These are phyloP conservation scores for Penicillium sclerotigenum DNA, from an alignment of 2,329 filamentous ascomycete species.

Conservation along the genomic window DNA sequence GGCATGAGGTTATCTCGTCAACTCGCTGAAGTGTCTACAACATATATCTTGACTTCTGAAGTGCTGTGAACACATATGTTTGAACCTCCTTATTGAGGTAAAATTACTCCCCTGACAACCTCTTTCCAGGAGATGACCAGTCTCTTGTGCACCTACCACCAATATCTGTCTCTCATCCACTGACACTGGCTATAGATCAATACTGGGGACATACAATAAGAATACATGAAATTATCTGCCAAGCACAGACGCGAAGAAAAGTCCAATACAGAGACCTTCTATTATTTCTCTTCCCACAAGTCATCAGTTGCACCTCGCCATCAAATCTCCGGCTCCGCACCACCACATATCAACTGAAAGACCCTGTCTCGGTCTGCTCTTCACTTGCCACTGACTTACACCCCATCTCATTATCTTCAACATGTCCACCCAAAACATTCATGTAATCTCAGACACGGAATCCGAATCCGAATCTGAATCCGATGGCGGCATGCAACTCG, in stretches of 20 bases:
- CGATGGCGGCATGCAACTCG: conserved; percentile 28
- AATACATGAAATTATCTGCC: not conserved
- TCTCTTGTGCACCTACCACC: not conserved
- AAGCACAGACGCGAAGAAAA: not conserved
- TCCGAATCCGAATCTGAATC: conserved; percentile 17
- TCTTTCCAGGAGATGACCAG: too few species aligned
- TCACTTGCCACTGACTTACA: not conserved
- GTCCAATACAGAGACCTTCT: not conserved
- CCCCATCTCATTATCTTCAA: not conserved
- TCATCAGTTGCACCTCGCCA: not conserved
- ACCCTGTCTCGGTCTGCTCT: not conserved
- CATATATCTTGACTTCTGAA: not conserved
- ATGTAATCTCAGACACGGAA: conserved; percentile 17
- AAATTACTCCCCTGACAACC: not conserved
- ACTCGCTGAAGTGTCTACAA: not conserved
- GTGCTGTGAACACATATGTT: not conserved
- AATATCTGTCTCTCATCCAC: not conserved
- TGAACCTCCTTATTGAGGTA: not conserved
- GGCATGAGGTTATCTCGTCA: not conserved
- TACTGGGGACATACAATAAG: not conserved
- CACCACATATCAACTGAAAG: not conserved
- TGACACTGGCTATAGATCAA: conserved; percentile 3
- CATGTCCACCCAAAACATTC: conserved; percentile 15
- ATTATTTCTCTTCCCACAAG: not conserved
- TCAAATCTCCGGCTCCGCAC: not conserved